Base-by-base conservation (phyloP, 768 basidiomycete genomes). In the Pleurotus ostreatus region DNA sequence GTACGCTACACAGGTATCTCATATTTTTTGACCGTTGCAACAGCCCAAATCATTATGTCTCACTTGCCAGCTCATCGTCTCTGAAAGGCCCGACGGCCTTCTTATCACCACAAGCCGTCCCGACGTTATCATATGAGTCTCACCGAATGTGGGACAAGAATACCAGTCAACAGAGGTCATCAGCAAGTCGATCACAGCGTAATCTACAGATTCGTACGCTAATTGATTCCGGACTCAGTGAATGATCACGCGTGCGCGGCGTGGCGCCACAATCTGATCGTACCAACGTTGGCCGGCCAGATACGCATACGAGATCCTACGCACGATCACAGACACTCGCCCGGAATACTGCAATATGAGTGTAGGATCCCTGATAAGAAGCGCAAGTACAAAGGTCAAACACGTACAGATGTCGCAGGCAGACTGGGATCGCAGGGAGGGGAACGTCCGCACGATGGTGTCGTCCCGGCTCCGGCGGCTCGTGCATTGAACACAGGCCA, bases 31-130 rank as follows among this genome's bases (percentile, higher is more conserved):
- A 34, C 30, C 30, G 30, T 34, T 34, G 30, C 9, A 44, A 16
- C n/a, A 22, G 12, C 8, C 20, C n/a, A 44, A n/a, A 44, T 16
- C 18, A 23, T 3, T 13, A 4, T 52, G 40, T 16, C 51, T 40
- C 8, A 39, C 16, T 22, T 53, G 39, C 51, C 51, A 53, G 51
- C 38, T 53, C 39, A 53, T 53, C 51, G 25, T 25, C 30, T 39
- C 47, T 20, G 23, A 40, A 40, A 2, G 2, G 39, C 39, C 41
- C 12, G 30, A 30, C 30, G 8, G 1, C 20, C 41, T 43, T 43
- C 41, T 44, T 22, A 44, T 44, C 41, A 43, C 20, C 41, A 43
- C 49, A 49, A 16, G 30, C 13, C 34, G 37, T 18, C 37, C n/a
- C 49, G 13, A 44, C 20, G 13, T 41, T 41, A 39, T 20, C 51